Percentiles rank a stretch among this genome's conserved stretches.
phyloP scores from a whole-genome alignment of 495 filamentous ascomycete species.

The Aspergillus panamensis region DNA sequence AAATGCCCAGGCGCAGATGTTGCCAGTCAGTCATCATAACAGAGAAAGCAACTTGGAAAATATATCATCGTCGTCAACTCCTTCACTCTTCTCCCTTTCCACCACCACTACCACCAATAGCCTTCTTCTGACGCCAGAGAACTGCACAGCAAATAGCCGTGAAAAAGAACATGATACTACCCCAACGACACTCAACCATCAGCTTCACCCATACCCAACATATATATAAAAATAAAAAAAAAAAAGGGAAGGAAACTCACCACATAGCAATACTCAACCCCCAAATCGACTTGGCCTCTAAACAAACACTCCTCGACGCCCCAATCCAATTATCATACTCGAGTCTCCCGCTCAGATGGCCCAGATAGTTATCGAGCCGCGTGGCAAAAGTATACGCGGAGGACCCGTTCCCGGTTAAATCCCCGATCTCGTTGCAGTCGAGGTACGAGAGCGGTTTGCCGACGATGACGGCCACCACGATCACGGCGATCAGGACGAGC shows the following conservation, averaged over 20 bases:
- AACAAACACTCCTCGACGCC: slow-evolving; percentile 67
- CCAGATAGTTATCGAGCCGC: slow-evolving; percentile 39
- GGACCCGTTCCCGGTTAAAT: slow-evolving; percentile 30
- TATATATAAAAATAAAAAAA: too few species aligned
- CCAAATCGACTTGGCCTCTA: slow-evolving; percentile 86
- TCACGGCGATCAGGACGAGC: slow-evolving; percentile 64
- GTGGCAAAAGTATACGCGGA: slow-evolving; percentile 46
- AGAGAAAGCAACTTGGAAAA: slow-evolving; percentile 5
- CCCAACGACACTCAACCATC: slow-evolving; percentile 4
- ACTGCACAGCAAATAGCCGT: slow-evolving; percentile 54
- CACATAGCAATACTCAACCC: slow-evolving; percentile 79
- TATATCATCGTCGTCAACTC: background rate
- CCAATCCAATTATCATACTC: slow-evolving; percentile 60
- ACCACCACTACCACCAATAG: slow-evolving; percentile 1
- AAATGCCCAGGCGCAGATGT: background rate
- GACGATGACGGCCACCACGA: slow-evolving; percentile 66
- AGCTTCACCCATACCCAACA: too few species aligned
- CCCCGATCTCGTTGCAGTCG: slow-evolving; percentile 59
- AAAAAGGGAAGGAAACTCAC: slow-evolving; percentile 35
- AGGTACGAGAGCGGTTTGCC: slow-evolving; percentile 80
- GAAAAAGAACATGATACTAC: slow-evolving; percentile 68
- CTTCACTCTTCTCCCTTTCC: slow-evolving; percentile 6
- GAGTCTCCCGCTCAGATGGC: slow-evolving; percentile 41
- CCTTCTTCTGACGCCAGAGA: slow-evolving; percentile 55
- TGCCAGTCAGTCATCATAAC: background rate